Base-by-base conservation (phyloP, 768 basidiomycete genomes). In the Multifurca ochricompacta region DNA sequence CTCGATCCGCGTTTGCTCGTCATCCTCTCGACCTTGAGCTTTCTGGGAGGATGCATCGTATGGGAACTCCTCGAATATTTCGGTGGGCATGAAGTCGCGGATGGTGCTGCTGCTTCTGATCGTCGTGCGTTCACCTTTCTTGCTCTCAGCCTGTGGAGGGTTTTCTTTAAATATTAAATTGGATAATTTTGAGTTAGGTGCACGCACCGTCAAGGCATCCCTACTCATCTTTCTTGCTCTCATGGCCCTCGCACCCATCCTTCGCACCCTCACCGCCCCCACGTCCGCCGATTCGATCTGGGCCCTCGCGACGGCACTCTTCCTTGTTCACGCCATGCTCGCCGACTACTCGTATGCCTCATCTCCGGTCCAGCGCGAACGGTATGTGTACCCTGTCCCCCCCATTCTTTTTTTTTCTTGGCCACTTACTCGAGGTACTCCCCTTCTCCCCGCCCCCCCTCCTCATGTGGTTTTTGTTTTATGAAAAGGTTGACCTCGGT, bases 281-380 rank as follows among this genome's bases (percentile, higher is more conserved):
- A 97, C 94, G 4, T 96, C 95, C 35, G 89, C 89, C 11, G 96
- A 99, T 68, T 92, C 92, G 27, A 94, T 98, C 60, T 97, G 92
- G 92, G 93, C 95, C 6, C 71, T 97, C 47, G 81, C 91, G n/a
- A 88, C 89, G 3, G 75, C 77, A 48, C 78, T 98, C 40, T 90
- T 97, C 68, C 73, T 81, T 48, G 72, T 96, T 35, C 91, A 94
- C 66, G 76, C 83, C 18, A 71, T 94, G 54, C 72, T 97, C 44
- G 87, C 87, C 13, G 91, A 96, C 69, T 95, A 91, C 66, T 79
- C 81, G 56, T 73, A 76, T 56, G 69, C 71, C 49, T 69, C 72
- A 53, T 66, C 69, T 39, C 47, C 34, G 6, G n/a, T 53, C 46
- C 32, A 37, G 46, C 44, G 43, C 16, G 50, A 51, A 41, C 56